These are phyloP conservation scores for Fomitopsis schrenkii DNA, from an alignment of 1,284 basidiomycete species.

Conservation along the genomic window DNA sequence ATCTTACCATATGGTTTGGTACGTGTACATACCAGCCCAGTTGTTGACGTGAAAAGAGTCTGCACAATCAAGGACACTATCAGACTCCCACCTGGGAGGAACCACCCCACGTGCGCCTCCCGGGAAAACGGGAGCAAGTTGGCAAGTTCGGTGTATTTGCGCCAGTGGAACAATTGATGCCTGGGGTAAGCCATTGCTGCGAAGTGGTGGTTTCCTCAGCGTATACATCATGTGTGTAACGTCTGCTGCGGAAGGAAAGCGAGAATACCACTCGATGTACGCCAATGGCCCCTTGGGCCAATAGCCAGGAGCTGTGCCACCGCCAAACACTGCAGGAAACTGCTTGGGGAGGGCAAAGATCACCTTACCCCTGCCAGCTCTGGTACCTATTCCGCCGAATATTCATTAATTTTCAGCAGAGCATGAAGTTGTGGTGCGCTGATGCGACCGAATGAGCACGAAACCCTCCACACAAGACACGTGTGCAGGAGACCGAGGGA, in stretches of 20 bases:
- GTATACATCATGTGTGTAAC: not conserved
- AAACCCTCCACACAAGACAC: not conserved
- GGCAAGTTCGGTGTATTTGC: not conserved
- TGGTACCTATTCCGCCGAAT: not conserved
- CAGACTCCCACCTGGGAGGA: not conserved
- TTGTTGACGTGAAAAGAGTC: not conserved
- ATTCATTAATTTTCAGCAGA: not conserved
- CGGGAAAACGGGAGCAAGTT: not conserved
- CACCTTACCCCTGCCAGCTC: not conserved
- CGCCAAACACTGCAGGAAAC: not conserved
- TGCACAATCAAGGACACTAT: not conserved
- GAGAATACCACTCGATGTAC: not conserved
- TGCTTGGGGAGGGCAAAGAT: not conserved
- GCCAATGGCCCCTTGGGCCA: not conserved
- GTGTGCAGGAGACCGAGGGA: no score
- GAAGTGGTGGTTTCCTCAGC: not conserved
- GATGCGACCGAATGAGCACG: no score
- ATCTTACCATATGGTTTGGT: constrained; percentile 1
- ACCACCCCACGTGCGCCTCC: not conserved
- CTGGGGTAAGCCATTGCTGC: not conserved
- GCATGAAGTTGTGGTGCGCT: no score
- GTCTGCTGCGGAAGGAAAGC: not conserved
- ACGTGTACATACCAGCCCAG: constrained; percentile 1
- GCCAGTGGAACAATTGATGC: not conserved
- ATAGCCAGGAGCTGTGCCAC: not conserved